Evolutionary conservation across 1,284 basidiomycete species (phyloP), one percentile per base, ranked within the genome.

Genomic region (Marasmius fiardii): DNA sequence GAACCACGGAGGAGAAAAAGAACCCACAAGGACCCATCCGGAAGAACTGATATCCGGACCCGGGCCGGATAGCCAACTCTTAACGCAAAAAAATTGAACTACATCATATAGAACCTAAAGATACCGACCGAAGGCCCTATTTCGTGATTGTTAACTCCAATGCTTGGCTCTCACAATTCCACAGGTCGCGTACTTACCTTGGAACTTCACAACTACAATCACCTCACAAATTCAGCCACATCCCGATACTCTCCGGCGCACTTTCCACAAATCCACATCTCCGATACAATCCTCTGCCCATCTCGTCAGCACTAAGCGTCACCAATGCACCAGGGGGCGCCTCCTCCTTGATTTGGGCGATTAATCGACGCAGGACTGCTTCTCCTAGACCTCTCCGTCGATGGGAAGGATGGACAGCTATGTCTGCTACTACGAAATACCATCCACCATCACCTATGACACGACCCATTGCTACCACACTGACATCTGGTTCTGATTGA

Each of bases 401-500:
- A 37, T 55, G 54, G 21, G 20, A 28, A 8, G 49, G 54, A 23
- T 24, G 54, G 16, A 55, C 54, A 23, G 49, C 47, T 26, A 55
- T 50, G 34, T 55, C 54, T 10, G 34, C 48, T 11, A 55, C 20
- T 6, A 43, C 20, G 49, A 55, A 55, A 35, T 55, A 55, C 54
- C 54, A 55, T 21, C 54, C 54, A 31, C 48, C 54, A 20, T 55
- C 54, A 6, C 54, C 54, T 33, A 55, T 51, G 14, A 47, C 23
- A 24, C 54, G 54, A n/a, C n/a, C 49, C 54, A 55, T 55, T 8
- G 23, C 54, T 10, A 55, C 48, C 11, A 51, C 12, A 3, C 23
- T 37, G 33, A 43, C 8, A 4, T 43, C 43, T 3, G 48, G 18
- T 18, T 2, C 23, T 11, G 48, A 33, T 11, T 10, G 14, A 28